These are phyloP conservation scores for Salvia hispanica DNA, from an alignment of 257 asterid genomes.

Conservation along the genomic window DNA sequence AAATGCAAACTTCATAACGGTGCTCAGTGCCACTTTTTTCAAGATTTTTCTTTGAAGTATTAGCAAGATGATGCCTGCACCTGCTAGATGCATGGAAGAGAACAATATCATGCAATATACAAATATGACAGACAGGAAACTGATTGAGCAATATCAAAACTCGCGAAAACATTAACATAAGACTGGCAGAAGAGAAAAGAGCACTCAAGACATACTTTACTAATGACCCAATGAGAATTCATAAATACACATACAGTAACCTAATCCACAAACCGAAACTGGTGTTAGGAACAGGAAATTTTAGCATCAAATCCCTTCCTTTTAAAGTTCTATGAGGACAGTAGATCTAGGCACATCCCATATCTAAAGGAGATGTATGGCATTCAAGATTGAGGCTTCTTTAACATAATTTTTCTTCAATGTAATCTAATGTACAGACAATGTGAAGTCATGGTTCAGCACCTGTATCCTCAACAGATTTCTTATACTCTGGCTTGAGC, in stretches of 20 bases:
- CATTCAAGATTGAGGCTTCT: constrained; percentile 10
- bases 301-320: neutral
- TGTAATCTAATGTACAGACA: constrained; percentile 38
- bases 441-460: constrained; percentile 47
- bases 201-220: neutral
- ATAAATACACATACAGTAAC: neutral
- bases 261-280: constrained; percentile 8
- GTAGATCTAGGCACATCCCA: constrained; percentile 20
- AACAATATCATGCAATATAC: neutral
- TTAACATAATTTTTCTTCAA: constrained; percentile 26
- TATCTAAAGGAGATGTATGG: neutral
- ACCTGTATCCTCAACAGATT: constrained; percentile 81
- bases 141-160: constrained; percentile 12
- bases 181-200: neutral
- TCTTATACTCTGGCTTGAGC: constrained; percentile 92
- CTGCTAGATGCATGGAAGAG: neutral
- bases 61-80: neutral
- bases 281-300: neutral
- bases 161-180: neutral
- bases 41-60: neutral
- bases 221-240: neutral
- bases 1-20: neutral
- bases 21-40: neutral
- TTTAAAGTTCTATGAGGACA: neutral
- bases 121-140: constrained; percentile 1